Evolutionary conservation across 202 grass and related monocot genomes (phyloP), one percentile per base, ranked within the genome.

Genomic region (Schoenoplectus triqueter): DNA sequence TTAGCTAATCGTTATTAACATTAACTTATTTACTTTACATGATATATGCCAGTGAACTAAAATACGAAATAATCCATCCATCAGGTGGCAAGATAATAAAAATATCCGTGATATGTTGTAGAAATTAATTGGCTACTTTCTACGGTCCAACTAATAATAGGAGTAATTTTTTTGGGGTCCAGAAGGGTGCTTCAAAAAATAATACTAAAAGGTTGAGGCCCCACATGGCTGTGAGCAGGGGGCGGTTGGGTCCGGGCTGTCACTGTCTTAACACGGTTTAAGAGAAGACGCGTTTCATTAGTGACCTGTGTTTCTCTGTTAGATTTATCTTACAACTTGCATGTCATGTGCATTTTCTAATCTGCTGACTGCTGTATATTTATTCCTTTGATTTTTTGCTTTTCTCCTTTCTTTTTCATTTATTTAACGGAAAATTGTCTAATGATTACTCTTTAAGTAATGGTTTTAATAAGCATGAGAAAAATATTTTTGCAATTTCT

Each of bases 291-390:
- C 54, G 74, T 76, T 76, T 55, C 2, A 15, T 55, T 78, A 78
- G 52, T 5, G 69, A 73, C 46, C 46, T 73, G 69, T 49, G 69
- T 73, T 50, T 73, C 46, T 21, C 14, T 21, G 15, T 72, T 51
- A 73, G 46, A 73, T 73, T 8, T 13, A 14, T 69, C 2, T 55
- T 76, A 50, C 55, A 57, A 14, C 51, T 10, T 55, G 31, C 72
- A 76, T 76, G 19, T 7, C 20, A 76, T 76, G 72, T 76, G 72
- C 50, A 52, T 40, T 76, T 76, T 76, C 42, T 56, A 76, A 76
- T 76, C 3, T n/a, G 10, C 55, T 76, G 72, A 56, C 72, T 76
- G 10, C 72, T n/a, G 4, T 78, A 78, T 78, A 13, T 40, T 6
- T 78, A 13, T 40, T 6, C 22, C 21, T 44, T 42, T 78, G 73